Evolutionary conservation across 73 alveolate species (phyloP), one percentile per base, ranked within the genome.

Genomic region (Paramecium sonneborni): DNA sequence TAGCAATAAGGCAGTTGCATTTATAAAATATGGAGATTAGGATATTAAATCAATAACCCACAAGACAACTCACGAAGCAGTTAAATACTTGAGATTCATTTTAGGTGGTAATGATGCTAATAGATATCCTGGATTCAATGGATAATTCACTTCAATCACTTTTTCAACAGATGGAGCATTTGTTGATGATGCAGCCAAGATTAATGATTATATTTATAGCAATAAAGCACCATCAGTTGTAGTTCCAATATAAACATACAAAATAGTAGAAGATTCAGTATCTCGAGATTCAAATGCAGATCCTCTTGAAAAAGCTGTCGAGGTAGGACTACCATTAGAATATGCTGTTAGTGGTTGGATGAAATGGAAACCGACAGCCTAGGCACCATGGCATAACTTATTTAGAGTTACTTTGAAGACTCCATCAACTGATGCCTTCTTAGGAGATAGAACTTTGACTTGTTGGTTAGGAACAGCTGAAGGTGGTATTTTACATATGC

Each of bases 101-200:
- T 79, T 79, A 48, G 90, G 90, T 18, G 90, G 90, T 43, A 79
- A 79, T 24, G 90, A 79, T 79, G 90, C 15, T 2, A 48, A 52
- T 12, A 38, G 90, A 41, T 79, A 79, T 15, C 90, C 90, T 6
- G 90, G 90, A 79, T 79, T 79, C 26, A 79, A 79, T 44, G 90
- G 90, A 10, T 5, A 24, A 23, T 79, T 79, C 28, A 43, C 90
- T 32, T 32, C 24, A 70, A 57, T 70, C 20, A 32, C 55, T 4
- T 70, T 70, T 15, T 8, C 38, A 18, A 32, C 86, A 11, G 15
- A 70, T 35, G 86, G 57, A 24, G 90, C 76, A 9, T 46, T 43
- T 24, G 43, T 46, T 23, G 32, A 41, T 18, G 74, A 79, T 24
- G 56, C 39, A 41, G 24, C 34, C 2, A 18, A 43, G 5, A 28